phyloP scores from a whole-genome alignment of 1,139 yeast genomes.

The Debaryomyces subglobosus region DNA sequence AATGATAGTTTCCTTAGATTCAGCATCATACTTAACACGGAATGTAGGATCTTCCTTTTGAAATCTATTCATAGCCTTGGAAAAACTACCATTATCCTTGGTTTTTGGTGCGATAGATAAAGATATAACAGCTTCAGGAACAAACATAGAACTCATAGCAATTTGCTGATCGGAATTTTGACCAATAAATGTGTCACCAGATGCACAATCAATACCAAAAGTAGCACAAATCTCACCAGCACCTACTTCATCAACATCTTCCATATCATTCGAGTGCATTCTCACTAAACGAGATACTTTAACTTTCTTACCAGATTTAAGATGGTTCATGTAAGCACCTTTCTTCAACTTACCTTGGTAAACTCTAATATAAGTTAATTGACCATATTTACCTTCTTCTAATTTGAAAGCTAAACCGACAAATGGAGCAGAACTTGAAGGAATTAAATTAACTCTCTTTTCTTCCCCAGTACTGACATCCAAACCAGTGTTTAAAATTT shows the following conservation, averaged over 20 bases:
- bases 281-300: constrained; percentile 95
- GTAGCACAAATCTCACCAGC: constrained; percentile 99
- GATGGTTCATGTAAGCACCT: constrained; percentile 86
- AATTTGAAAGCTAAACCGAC: constrained; percentile 97
- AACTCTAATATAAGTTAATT: constrained; percentile 92
- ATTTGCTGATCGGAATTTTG: constrained; percentile 71
- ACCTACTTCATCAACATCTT: constrained; percentile 92
- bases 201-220: constrained; percentile 98
- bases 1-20: constrained; percentile 92
- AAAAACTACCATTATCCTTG: constrained; percentile 81
- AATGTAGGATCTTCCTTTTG: constrained; percentile 99
- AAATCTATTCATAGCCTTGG: constrained; percentile 95
- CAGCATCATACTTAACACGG: constrained; percentile 86
- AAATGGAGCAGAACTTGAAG: constrained; percentile 77
- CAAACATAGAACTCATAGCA: constrained; percentile 97
- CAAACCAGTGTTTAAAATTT: constrained; percentile 85
- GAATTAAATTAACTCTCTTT: constrained; percentile 70
- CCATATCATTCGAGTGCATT: constrained; percentile 99
- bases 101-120: constrained; percentile 86
- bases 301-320: constrained; percentile 90
- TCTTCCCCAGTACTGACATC: constrained; percentile 61
- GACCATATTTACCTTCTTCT: constrained; percentile 98
- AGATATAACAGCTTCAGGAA: constrained; percentile 97
- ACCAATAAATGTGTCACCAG: constrained; percentile 93
- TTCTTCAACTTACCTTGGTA: constrained; percentile 94